phyloP scores from a whole-genome alignment of 345 rosid genomes.

The Dipteronia sinensis region DNA sequence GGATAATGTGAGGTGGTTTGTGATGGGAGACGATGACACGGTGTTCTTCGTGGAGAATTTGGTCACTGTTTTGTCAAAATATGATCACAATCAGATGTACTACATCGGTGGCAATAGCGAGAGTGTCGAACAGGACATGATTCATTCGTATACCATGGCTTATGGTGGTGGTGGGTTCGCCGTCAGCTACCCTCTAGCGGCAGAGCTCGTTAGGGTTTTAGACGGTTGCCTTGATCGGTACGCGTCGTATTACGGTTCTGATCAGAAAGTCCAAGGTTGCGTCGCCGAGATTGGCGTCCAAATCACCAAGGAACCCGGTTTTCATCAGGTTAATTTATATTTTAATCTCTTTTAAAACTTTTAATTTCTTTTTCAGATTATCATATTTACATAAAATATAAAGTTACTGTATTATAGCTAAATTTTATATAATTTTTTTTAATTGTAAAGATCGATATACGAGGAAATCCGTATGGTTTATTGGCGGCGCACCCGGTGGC shows the following conservation, averaged over 20 bases:
- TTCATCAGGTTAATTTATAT: constrained; percentile 66
- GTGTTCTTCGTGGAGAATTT: constrained; percentile 83
- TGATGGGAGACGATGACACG: constrained; percentile 95
- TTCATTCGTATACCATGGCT: constrained; percentile 83
- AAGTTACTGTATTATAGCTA: too few species aligned
- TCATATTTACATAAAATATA: too few species aligned
- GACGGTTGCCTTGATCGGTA: constrained; percentile 87
- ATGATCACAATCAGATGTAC: constrained; percentile 89
- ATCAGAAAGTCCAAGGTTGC: constrained; percentile 83
- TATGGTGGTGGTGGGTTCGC: constrained; percentile 95
- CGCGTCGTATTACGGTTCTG: constrained; percentile 74
- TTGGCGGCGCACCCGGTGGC: constrained; percentile 86
- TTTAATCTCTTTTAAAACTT: too few species aligned
- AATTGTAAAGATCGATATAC: constrained; percentile 59
- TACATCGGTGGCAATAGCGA: constrained; percentile 84
- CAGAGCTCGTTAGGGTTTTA: constrained; percentile 65
- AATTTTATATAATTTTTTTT: too few species aligned
- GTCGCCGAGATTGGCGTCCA: constrained; percentile 82
- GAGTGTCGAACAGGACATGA: constrained; percentile 80
- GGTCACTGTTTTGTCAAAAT: constrained; percentile 58
- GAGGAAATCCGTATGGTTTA: constrained; percentile 76
- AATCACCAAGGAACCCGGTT: constrained; percentile 75
- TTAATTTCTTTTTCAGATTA: too few species aligned
- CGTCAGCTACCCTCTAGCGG: constrained; percentile 72
- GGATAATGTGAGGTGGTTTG: constrained; percentile 80